These are phyloP conservation scores for Nannizzia gypsea DNA, from an alignment of 2,329 filamentous ascomycete genomes.

Conservation along the genomic window DNA sequence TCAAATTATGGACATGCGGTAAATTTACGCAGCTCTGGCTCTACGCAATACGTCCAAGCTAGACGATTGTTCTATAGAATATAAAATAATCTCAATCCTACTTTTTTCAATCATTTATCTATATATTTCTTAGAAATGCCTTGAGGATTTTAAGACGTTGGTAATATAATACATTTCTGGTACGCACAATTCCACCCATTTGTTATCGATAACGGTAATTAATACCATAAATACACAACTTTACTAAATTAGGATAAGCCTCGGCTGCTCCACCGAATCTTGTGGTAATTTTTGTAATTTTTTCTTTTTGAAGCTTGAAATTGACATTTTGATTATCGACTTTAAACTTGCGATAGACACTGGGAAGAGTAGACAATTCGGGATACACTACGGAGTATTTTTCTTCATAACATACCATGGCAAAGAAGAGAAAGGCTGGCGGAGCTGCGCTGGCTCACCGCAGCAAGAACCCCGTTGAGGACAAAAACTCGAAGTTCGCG, in stretches of 20 bases:
- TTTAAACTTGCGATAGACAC: not conserved
- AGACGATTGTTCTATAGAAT: not conserved
- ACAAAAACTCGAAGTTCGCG: slow-evolving; percentile 26
- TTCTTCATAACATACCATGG: slow-evolving; percentile 30
- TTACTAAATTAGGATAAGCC: not conserved
- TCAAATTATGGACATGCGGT: not conserved
- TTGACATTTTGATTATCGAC: not conserved
- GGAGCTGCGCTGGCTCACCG: slow-evolving; percentile 38
- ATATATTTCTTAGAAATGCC: not conserved
- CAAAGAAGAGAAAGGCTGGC: slow-evolving; percentile 57
- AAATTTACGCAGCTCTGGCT: not conserved
- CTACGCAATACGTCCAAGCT: not conserved
- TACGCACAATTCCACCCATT: not conserved
- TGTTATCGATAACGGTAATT: not conserved
- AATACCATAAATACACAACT: not conserved
- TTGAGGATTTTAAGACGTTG: not conserved
- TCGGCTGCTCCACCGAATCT: not conserved
- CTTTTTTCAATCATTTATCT: not conserved
- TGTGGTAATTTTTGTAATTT: not conserved
- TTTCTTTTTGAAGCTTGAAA: not conserved
- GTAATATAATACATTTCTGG: not conserved
- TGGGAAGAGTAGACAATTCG: not conserved
- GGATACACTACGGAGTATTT: not conserved
- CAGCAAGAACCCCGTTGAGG: slow-evolving; percentile 23
- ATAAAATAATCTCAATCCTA: not conserved